Evolutionary conservation across 495 filamentous ascomycete genomes (phyloP), one percentile per base, ranked within the genome.

Genomic region (Lophiostoma macrostomum): DNA sequence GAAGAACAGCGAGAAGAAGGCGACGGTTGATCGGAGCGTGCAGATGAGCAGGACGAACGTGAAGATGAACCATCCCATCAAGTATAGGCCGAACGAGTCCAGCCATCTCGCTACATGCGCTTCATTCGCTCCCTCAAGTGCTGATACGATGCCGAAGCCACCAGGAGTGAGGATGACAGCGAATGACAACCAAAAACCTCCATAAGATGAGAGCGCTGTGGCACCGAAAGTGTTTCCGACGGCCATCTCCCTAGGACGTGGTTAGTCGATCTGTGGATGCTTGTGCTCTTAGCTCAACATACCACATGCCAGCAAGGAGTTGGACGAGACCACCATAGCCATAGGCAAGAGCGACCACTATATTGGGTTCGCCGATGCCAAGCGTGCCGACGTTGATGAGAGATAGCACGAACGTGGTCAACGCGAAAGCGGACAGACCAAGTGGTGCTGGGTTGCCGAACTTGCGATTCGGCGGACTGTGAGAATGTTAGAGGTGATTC

Each of bases 11-110:
- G 80, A 52, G 84, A 93, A 96, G 84, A 97, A 98, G 63, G 91
- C 91, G 65, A 96, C 83, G 58, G 91, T 96, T 13, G 93, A 96
- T 47, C 87, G 82, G 40, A 96, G 77, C 37, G 93, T 96, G 81
- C 86, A 91, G 69, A 96, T 63, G 31, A 96, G 75, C 45, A 96
- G 71, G 52, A 98, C 74, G 65, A 80, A 83, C 63, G 91, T 98
- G 82, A 98, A 98, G 78, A 98, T 93, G 77, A 95, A 96, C 93
- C 93, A 98, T 68, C 83, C 83, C 80, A 88, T 83, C 43, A 96
- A 75, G 78, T 87, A 96, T 65, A 95, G 80, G 48, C 88, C 90
- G 48, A 96, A 77, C 2, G 86, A 87, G 59, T 86, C 78, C 43
- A 79, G 64, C 64, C 86, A 84, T 24, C 73, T 67, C 10, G 50